Evolutionary conservation across 148 eudicot genomes (phyloP).

Genomic region (Arctostaphylos glauca): DNA sequence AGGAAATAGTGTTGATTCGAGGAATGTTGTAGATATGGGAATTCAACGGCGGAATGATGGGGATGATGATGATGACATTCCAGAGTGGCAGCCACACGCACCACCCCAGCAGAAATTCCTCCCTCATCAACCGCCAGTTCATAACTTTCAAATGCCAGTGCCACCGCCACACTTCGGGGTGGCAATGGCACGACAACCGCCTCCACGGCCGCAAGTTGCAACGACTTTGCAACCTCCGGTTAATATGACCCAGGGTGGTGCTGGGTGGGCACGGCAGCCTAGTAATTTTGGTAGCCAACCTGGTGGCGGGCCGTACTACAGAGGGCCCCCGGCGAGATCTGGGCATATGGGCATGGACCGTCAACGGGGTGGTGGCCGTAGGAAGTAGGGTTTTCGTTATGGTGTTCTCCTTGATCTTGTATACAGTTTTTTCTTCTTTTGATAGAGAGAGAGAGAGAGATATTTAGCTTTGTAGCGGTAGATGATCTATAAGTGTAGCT

Average conservation of each 20-base stretch:
- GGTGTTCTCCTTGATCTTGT: conserved; percentile 15
- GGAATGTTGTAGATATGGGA: conserved; percentile 23
- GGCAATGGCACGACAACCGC: background rate
- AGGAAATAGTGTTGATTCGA: conserved; percentile 19
- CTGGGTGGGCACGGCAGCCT: conserved; percentile 33
- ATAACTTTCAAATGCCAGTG: conserved; percentile 20
- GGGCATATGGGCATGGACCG: conserved; percentile 27
- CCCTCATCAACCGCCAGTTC: background rate
- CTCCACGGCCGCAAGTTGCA: background rate
- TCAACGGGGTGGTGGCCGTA: conserved; percentile 27
- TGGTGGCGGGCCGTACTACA: conserved; percentile 27
- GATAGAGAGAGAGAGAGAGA: background rate
- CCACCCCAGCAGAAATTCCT: background rate
- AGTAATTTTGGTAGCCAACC: conserved; percentile 11
- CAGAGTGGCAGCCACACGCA: conserved; percentile 84
- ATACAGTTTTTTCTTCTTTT: background rate
- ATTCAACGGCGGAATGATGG: conserved; percentile 67
- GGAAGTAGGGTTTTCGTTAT: conserved; percentile 29
- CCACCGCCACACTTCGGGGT: conserved; percentile 17
- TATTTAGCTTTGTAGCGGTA: conserved; percentile 7
- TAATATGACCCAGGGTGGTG: conserved; percentile 31
- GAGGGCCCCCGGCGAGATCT: conserved; percentile 10
- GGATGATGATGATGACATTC: conserved; percentile 78
- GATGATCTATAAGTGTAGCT: background rate
- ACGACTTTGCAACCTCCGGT: conserved; percentile 26